Conservation (phyloP, 2,329 filamentous ascomycete genomes). For the Ceratocystiopsis minuta region DNA sequence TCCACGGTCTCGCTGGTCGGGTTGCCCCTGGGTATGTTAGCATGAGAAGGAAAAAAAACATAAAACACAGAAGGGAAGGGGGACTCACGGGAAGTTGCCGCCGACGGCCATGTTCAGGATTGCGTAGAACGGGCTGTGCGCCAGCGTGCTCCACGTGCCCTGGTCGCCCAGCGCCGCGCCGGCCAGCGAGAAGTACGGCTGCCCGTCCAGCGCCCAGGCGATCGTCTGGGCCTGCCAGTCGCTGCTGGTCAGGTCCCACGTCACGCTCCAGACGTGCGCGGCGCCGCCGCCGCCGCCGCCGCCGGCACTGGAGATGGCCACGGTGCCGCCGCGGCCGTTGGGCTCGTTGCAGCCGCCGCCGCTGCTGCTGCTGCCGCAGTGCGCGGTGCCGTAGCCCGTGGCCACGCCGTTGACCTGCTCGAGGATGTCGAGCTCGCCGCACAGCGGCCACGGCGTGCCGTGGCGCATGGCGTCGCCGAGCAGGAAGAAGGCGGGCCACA, state of each 20-base stretch:
- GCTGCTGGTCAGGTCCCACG: slow-evolving; percentile 25
- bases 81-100: slow-evolving; percentile 26
- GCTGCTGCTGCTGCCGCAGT: slow-evolving; percentile 31
- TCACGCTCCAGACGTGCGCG: slow-evolving; percentile 27
- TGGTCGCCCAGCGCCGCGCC: slow-evolving; percentile 25
- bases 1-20: slow-evolving; percentile 18
- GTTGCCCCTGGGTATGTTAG: slow-evolving; percentile 17
- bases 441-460: slow-evolving; percentile 30
- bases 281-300: background rate
- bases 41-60: background rate
- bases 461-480: slow-evolving; percentile 30
- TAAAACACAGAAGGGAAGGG: slow-evolving; percentile 1
- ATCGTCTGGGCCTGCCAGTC: slow-evolving; percentile 29
- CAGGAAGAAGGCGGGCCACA: slow-evolving; percentile 43
- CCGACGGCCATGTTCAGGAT: slow-evolving; percentile 36
- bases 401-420: slow-evolving; percentile 34
- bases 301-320: slow-evolving; percentile 19
- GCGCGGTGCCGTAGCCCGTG: slow-evolving; percentile 29
- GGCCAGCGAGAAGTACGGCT: slow-evolving; percentile 23
- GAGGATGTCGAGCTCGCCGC: slow-evolving; percentile 40
- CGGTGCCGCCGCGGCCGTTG: slow-evolving; percentile 19
- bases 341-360: slow-evolving; percentile 35
- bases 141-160: slow-evolving; percentile 26
- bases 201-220: slow-evolving; percentile 26
- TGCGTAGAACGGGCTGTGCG: slow-evolving; percentile 28